phyloP scores from a whole-genome alignment of 1,284 basidiomycete genomes.

The Athelia psychrophila region DNA sequence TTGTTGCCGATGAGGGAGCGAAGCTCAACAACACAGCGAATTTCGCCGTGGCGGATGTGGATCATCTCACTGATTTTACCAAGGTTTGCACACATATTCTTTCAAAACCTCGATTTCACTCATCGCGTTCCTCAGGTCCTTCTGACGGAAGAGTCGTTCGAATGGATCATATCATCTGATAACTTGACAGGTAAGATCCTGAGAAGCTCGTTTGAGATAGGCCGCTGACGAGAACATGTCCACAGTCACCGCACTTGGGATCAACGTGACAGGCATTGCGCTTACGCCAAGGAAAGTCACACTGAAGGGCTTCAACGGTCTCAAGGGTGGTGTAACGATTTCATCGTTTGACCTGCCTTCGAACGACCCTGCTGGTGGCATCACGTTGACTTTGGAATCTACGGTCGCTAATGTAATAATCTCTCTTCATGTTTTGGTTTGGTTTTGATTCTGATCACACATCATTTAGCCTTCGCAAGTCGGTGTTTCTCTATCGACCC shows the following conservation, averaged over 20 bases:
- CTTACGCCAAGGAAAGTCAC: slow-evolving; percentile 61
- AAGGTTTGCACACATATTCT: slow-evolving; percentile 32
- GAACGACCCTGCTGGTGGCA: slow-evolving; percentile 75
- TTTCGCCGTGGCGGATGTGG: slow-evolving; percentile 62
- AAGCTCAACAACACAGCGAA: slow-evolving; percentile 51
- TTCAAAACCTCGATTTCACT: not conserved
- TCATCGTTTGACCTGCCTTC: slow-evolving; percentile 71
- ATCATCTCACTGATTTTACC: slow-evolving; percentile 65
- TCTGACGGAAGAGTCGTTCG: slow-evolving; percentile 67
- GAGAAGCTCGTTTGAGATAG: not conserved
- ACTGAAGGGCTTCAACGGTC: slow-evolving; percentile 71
- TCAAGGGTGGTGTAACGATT: slow-evolving; percentile 64
- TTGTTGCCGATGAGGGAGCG: slow-evolving; percentile 63
- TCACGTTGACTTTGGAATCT: slow-evolving; percentile 65
- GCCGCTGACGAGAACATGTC: not conserved
- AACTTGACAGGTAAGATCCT: slow-evolving; percentile 52
- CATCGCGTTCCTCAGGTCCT: slow-evolving; percentile 34
- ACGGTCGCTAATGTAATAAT: slow-evolving; percentile 56
- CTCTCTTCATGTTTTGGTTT: slow-evolving; percentile 1
- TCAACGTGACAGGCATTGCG: slow-evolving; percentile 53
- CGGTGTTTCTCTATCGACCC: slow-evolving; percentile 62
- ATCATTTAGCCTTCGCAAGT: slow-evolving; percentile 67
- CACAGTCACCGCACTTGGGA: slow-evolving; percentile 54
- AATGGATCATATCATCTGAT: slow-evolving; percentile 72
- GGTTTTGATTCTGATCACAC: slow-evolving; percentile 1